Evolutionary conservation across 345 rosid species (phyloP), one percentile per base, ranked within the genome.

Genomic region (Ceriops decandra): DNA sequence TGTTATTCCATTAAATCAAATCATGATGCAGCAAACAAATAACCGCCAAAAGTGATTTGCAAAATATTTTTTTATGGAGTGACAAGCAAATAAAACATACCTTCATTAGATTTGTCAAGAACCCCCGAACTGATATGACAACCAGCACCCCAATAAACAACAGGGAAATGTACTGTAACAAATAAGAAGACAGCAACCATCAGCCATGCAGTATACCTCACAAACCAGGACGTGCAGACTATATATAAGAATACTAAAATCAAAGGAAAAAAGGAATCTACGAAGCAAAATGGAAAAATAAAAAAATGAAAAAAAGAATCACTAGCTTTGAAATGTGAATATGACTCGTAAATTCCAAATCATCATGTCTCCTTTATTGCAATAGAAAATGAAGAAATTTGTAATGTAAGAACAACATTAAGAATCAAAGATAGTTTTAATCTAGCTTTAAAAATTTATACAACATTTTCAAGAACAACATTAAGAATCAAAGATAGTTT

Each of bases 71-170:
- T 42, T 42, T 42, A 2, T 38, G 11, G 2, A 2, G 46, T 57
- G 64, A 59, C 4, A 7, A 19, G 33, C 60, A 27, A 33, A 58
- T 11, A 47, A 38, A 24, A 38, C 15, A 82, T 76, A 89, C 95
- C 99, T 95, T 91, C 97, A 95, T 91, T 57, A 95, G 70, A 69
- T 91, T 93, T 66, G 95, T 80, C 74, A 93, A 82, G 84, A 93
- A 93, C 60, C 97, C 96, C 31, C 96, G 91, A 31, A 95, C 99
- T 42, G 99, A 91, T 68, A 95, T 85, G 60, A 88, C 87, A 16
- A 95, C 83, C 90, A 91, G 76, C 84, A 95, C 84, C 69, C 99
- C 99, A 28, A 95, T 95, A 82, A 91, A 95, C 64, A 95, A 52
- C 73, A 91, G 81, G 69, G 99, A 95, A 62, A 95, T 88, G 77